Evolutionary conservation across 495 filamentous ascomycete genomes (phyloP).

Genomic region (Zalerion maritima): DNA sequence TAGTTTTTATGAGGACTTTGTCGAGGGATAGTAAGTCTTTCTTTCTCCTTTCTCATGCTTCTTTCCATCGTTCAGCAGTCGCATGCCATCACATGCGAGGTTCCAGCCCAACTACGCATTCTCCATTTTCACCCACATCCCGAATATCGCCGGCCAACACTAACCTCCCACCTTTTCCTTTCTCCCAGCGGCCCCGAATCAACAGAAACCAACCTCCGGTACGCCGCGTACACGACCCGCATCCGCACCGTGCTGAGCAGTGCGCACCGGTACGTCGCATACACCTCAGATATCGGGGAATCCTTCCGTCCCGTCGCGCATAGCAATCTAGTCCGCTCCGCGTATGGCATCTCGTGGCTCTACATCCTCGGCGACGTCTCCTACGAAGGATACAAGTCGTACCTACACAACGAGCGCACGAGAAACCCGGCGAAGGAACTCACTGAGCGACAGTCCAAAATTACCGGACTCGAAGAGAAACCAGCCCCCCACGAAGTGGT

Average conservation of each 20-base stretch:
- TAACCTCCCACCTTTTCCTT: constrained; percentile 8
- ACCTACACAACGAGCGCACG: constrained; percentile 57
- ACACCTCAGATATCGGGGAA: constrained; percentile 94
- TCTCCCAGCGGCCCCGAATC: constrained; percentile 53
- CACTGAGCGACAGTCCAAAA: constrained; percentile 22
- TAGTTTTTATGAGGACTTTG: constrained; percentile 61
- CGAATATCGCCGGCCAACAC: constrained; percentile 4
- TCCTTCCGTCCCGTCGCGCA: constrained; percentile 90
- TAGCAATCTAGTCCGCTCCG: constrained; percentile 60
- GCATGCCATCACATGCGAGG: too few species aligned
- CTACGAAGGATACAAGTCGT: constrained; percentile 93
- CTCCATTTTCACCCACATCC: not conserved
- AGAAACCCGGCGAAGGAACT: constrained; percentile 34
- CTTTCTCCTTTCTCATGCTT: constrained; percentile 3
- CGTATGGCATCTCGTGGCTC: constrained; percentile 85
- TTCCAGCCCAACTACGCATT: too few species aligned
- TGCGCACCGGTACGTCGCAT: constrained; percentile 92
- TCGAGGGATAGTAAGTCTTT: constrained; percentile 61
- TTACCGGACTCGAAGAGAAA: constrained; percentile 17
- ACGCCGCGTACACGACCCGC: constrained; percentile 81
- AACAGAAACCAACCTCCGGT: constrained; percentile 73
- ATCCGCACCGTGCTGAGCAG: constrained; percentile 78
- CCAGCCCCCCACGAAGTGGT: constrained; percentile 4
- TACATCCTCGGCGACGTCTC: constrained; percentile 84
- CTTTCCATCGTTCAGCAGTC: too few species aligned